These are phyloP conservation scores for Clonostachys rhizophaga DNA, from an alignment of 2,329 filamentous ascomycete species.

Conservation along the genomic window DNA sequence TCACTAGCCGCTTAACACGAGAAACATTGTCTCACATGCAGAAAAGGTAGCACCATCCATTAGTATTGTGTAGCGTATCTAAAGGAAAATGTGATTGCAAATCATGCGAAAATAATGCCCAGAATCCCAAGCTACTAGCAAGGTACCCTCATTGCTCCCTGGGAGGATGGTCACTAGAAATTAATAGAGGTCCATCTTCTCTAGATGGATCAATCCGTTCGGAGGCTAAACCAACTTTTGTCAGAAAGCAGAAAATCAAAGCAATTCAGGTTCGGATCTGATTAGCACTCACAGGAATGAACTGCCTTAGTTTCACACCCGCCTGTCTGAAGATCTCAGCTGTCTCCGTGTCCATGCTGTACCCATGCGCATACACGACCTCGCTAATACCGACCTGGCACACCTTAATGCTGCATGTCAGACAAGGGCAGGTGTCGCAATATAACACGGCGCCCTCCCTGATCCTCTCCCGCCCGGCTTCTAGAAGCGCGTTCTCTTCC, in stretches of 20 bases:
- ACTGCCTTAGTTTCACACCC: constrained; percentile 82
- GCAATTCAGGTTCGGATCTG: not conserved
- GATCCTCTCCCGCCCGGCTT: constrained; percentile 89
- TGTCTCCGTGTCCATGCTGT: constrained; percentile 88
- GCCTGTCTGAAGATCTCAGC: constrained; percentile 79
- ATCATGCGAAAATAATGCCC: no score
- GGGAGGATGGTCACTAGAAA: constrained; percentile 11
- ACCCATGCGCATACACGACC: constrained; percentile 84
- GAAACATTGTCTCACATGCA: no score
- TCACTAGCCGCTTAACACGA: no score
- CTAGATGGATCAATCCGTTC: constrained; percentile 60
- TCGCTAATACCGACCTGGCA: constrained; percentile 93
- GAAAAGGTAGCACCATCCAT: no score
- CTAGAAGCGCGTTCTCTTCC: constrained; percentile 93
- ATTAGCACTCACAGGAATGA: constrained; percentile 64
- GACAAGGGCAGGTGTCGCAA: constrained; percentile 92
- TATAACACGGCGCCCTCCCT: constrained; percentile 79
- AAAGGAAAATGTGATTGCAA: no score
- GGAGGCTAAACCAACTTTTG: constrained; percentile 35
- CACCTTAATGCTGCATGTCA: constrained; percentile 98
- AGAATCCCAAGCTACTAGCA: no score
- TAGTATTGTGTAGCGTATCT: no score
- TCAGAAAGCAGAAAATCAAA: not conserved
- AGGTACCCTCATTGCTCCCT: no score
- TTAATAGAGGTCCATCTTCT: constrained; percentile 38